Base-by-base conservation (phyloP, 805 yeast genomes). In the Kazachstania psychrophila region DNA sequence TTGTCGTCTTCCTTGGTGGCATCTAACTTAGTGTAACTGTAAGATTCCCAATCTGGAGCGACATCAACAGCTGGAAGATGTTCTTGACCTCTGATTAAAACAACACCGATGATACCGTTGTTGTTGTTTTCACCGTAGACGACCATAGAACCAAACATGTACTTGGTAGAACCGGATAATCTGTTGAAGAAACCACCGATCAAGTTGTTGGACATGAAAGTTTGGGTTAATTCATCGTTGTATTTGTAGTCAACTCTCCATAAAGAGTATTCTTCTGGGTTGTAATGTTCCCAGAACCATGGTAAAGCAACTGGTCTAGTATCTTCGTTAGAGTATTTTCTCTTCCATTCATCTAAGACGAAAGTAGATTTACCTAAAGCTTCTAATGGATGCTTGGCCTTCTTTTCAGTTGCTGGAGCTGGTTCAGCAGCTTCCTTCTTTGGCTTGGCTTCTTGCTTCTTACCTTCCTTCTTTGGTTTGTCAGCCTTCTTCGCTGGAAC, bases 1-100 rank as follows among this genome's bases (percentile, higher is more conserved):
- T 73, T 79, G 72, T 74, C 84, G 61, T 75, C 92, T 51, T 74
- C 76, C 51, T 75, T 75, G 55, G 86, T 54, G 44, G 80, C 74
- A 62, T 89, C 96, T 58, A 89, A 72, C 72, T 84, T 79, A 61
- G 76, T 68, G 82, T 75, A 86, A 42, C 62, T 60, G 72, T 85
- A 89, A 34, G 96, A 85, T 71, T 89, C 97, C 94, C 95, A 87
- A 70, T 92, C 98, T 66, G 98, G 96, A 60, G 97, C 98, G 65
- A 92, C 97, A 49, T 89, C 83, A 60, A 89, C 86, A 46, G 96
- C 98, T 65, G 96, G 95, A 40, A 54, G 74, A 61, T 54, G 68
- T 45, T 89, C 95, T 68, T 89, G 85, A 57, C 98, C 98, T 72
- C 97, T 87, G 60, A 89, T 79, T 60, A 92, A 68, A 75, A 89